phyloP scores from a whole-genome alignment of 768 basidiomycete genomes.

The Boletus barrowsii region DNA sequence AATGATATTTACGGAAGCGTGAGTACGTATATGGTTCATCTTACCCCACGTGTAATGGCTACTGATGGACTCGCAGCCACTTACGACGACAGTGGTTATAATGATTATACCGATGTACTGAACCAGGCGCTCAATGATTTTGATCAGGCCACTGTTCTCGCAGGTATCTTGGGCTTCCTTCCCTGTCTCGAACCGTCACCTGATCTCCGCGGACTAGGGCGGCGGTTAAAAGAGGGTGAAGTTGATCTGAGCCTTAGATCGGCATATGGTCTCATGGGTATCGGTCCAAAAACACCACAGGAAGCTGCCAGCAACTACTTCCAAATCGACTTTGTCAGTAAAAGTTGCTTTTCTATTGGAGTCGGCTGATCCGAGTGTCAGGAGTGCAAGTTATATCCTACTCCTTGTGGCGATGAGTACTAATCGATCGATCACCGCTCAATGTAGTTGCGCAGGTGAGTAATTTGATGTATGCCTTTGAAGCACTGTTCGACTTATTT shows the following conservation, averaged over 20 bases:
- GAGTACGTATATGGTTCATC: slow-evolving; percentile 34
- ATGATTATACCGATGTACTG: slow-evolving; percentile 46
- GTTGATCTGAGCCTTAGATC: slow-evolving; percentile 54
- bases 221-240: slow-evolving; percentile 17
- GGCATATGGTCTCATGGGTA: slow-evolving; percentile 51
- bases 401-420: not conserved
- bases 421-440: slow-evolving; percentile 2
- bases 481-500: slow-evolving; percentile 31
- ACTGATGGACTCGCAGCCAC: slow-evolving; percentile 39
- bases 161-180: slow-evolving; percentile 36
- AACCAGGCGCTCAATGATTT: slow-evolving; percentile 41
- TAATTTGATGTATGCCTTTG: not conserved
- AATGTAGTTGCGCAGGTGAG: slow-evolving; percentile 27
- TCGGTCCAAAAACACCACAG: slow-evolving; percentile 42
- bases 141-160: slow-evolving; percentile 38
- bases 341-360: not conserved
- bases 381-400: slow-evolving; percentile 26
- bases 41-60: too few relatives aligned
- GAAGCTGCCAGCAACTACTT: slow-evolving; percentile 58
- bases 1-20: slow-evolving; percentile 45
- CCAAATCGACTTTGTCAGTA: slow-evolving; percentile 38
- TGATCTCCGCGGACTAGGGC: slow-evolving; percentile 4
- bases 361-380: slow-evolving; percentile 8
- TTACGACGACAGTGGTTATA: slow-evolving; percentile 50
- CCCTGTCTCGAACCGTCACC: slow-evolving; percentile 44